These are phyloP conservation scores for Panicum hallii DNA, from an alignment of 202 grass and related monocot genomes.

Conservation along the genomic window DNA sequence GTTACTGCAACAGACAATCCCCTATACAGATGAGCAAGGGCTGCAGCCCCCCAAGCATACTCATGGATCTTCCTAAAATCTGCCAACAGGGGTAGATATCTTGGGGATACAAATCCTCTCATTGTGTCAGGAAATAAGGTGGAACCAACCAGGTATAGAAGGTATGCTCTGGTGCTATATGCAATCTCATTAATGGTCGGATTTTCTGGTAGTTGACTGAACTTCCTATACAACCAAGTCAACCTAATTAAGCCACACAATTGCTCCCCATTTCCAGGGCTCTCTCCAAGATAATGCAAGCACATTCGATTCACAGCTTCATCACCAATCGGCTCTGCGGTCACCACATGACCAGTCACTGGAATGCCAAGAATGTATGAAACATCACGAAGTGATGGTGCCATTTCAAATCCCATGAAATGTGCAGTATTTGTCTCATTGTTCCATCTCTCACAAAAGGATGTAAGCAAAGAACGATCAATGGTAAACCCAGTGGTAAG, in stretches of 20 bases:
- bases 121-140: conserved; percentile 69
- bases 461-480: conserved; percentile 65
- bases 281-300: conserved; percentile 62
- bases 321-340: conserved; percentile 57
- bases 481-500: conserved; percentile 69
- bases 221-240: conserved; percentile 70
- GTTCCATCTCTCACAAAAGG: conserved; percentile 71
- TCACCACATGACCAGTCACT: conserved; percentile 65
- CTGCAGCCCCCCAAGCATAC: conserved; percentile 70
- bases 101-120: conserved; percentile 73
- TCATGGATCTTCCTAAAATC: conserved; percentile 68
- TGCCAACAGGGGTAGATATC: conserved; percentile 61
- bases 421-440: conserved; percentile 73
- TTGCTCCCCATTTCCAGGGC: conserved; percentile 64
- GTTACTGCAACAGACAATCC: conserved; percentile 71
- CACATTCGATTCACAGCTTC: conserved; percentile 64
- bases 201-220: conserved; percentile 60
- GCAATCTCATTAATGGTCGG: conserved; percentile 57
- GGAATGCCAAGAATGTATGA: conserved; percentile 73
- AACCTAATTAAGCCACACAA: conserved; percentile 70
- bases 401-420: conserved; percentile 73
- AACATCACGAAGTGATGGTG: conserved; percentile 65
- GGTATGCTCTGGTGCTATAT: conserved; percentile 66
- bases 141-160: conserved; percentile 70
- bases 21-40: conserved; percentile 68